Evolutionary conservation across 345 rosid genomes (phyloP).

Genomic region (thale cress (Arabidopsis thaliana)): TAIR10.1 NC_003071.7:17413501-17414000

Average conservation of each 20-base stretch:
- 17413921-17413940: slow-evolving; percentile 2
- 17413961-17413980: slow-evolving; percentile 59
- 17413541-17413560: slow-evolving; percentile 87
- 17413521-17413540: slow-evolving; percentile 86
- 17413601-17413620: slow-evolving; percentile 11
- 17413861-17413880: slow-evolving; percentile 89
- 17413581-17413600: slow-evolving; percentile 4
- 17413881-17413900: slow-evolving; percentile 65
- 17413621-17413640: neutral
- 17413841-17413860: slow-evolving; percentile 62
- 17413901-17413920: slow-evolving; percentile 37
- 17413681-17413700: neutral
- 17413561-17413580: slow-evolving; percentile 21
- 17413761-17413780: slow-evolving; percentile 69
- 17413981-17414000: slow-evolving; percentile 93
- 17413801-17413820: slow-evolving; percentile 74
- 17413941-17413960: slow-evolving; percentile 19
- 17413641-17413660: slow-evolving; percentile 5
- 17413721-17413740: slow-evolving; percentile 24
- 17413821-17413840: slow-evolving; percentile 70
- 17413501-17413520: slow-evolving; percentile 94
- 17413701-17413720: neutral
- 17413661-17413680: slow-evolving; percentile 8
- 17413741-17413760: slow-evolving; percentile 90
- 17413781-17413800: slow-evolving; percentile 83